These are phyloP conservation scores for Eucalyptus cloeziana DNA, from an alignment of 345 rosid species.

Conservation along the genomic window DNA sequence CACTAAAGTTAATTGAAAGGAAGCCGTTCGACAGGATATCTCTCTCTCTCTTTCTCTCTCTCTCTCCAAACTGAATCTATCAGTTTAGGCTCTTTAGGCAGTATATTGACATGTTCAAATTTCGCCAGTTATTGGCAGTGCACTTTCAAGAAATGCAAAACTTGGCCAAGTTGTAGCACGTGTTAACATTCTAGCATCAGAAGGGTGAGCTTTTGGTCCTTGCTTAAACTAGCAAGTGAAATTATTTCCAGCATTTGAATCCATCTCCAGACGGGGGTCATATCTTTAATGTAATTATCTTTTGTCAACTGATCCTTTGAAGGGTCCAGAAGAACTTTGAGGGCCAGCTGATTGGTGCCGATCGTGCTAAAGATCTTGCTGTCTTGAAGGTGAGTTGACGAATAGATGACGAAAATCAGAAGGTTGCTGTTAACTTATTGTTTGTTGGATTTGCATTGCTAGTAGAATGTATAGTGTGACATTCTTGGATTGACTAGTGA, in stretches of 20 bases:
- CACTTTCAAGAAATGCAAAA: conserved; percentile 77
- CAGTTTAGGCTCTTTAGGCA: neutral
- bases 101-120: neutral
- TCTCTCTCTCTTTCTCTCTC: neutral
- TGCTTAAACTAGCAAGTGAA: neutral
- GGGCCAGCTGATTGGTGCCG: conserved; percentile 85
- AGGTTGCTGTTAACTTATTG: neutral
- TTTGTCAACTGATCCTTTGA: neutral
- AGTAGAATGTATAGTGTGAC: neutral
- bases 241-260: neutral
- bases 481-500: neutral
- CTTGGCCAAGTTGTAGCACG: conserved; percentile 84
- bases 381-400: conserved; percentile 50
- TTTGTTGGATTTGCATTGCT: neutral
- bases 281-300: neutral
- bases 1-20: neutral
- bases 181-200: conserved; percentile 80
- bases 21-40: neutral
- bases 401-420: neutral
- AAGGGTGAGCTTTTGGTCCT: conserved; percentile 54
- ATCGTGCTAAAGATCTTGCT: conserved; percentile 91
- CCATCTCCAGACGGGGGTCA: neutral
- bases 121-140: conserved; percentile 68
- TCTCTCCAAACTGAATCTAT: neutral
- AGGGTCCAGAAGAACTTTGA: conserved; percentile 93